Evolutionary conservation across 2,329 filamentous ascomycete genomes (phyloP).

Genomic region (Leptographium galeiforme): DNA sequence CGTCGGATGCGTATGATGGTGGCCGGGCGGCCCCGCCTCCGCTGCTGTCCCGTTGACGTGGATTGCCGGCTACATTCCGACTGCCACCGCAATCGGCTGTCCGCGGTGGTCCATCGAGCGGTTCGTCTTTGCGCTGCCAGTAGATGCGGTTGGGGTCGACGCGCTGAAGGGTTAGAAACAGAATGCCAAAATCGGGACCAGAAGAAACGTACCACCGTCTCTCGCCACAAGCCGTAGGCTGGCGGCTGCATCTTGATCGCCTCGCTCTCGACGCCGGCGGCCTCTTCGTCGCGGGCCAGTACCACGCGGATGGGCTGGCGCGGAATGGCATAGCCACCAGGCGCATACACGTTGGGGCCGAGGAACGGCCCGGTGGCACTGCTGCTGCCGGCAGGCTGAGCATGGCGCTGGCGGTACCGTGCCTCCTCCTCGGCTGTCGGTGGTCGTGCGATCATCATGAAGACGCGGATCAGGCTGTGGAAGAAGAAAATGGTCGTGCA

Average conservation of each 20-base stretch:
- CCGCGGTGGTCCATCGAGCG: slow-evolving; percentile 14
- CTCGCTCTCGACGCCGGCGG: slow-evolving; percentile 40
- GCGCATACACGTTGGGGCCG: slow-evolving; percentile 32
- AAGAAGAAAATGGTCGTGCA: slow-evolving; percentile 66
- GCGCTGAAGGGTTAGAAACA: slow-evolving; percentile 29
- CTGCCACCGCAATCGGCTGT: slow-evolving; percentile 1
- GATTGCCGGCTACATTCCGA: not conserved
- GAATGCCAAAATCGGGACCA: not conserved
- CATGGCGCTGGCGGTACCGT: slow-evolving; percentile 11
- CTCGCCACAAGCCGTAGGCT: slow-evolving; percentile 74
- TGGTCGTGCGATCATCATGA: slow-evolving; percentile 47
- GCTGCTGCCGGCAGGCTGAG: slow-evolving; percentile 11
- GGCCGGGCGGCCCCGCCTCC: slow-evolving; percentile 31
- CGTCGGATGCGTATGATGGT: slow-evolving; percentile 64
- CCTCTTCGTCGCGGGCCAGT: slow-evolving; percentile 61
- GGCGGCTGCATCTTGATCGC: slow-evolving; percentile 53
- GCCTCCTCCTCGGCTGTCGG: slow-evolving; percentile 20
- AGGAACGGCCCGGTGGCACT: slow-evolving; percentile 13
- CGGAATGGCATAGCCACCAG: slow-evolving; percentile 57
- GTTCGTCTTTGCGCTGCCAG: slow-evolving; percentile 64
- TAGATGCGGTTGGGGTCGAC: slow-evolving; percentile 71
- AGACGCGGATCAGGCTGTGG: slow-evolving; percentile 62
- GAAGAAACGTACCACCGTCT: slow-evolving; percentile 56
- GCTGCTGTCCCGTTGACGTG: not conserved
- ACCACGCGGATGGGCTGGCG: slow-evolving; percentile 63